A percentile compares a stretch with the other conserved stretches of the same genome.
phyloP scores from a whole-genome alignment of 352 stramenopile species.

The Globisporangium cederbergense region DNA sequence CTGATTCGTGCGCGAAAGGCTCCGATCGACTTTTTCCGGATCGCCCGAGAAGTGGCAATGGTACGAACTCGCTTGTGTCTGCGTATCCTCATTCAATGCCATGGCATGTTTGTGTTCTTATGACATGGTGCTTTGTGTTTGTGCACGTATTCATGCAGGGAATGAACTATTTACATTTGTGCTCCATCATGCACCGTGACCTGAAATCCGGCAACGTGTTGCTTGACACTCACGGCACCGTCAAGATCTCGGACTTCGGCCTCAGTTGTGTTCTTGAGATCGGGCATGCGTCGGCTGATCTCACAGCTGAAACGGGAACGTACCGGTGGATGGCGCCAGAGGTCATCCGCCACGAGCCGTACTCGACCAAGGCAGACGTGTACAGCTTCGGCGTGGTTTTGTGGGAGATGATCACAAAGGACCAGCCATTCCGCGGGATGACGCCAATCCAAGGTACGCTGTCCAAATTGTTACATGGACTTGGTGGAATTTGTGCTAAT shows the following conservation, averaged over 20 bases:
- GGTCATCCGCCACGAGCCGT: constrained; percentile 91
- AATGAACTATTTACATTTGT: constrained; percentile 94
- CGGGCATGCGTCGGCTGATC: constrained; percentile 54
- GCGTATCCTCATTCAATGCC: not conserved
- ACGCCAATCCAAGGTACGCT: constrained; percentile 77
- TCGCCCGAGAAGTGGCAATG: constrained; percentile 78
- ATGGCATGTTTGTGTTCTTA: not conserved
- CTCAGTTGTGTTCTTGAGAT: constrained; percentile 85
- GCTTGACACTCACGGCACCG: constrained; percentile 73
- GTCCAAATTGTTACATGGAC: not conserved
- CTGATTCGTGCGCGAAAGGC: constrained; percentile 66
- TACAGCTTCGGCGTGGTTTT: constrained; percentile 92
- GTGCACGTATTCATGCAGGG: constrained; percentile 32
- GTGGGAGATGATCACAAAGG: constrained; percentile 83
- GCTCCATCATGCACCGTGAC: constrained; percentile 94
- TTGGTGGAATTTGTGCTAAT: constrained; percentile 4
- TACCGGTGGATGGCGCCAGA: constrained; percentile 95
- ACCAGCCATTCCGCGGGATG: constrained; percentile 81
- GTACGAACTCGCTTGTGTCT: constrained; percentile 21
- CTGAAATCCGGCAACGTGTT: constrained; percentile 95
- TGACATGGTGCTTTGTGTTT: not conserved
- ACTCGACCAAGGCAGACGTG: constrained; percentile 94
- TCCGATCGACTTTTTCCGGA: constrained; percentile 78
- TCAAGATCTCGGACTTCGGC: constrained; percentile 89
- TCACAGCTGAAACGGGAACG: constrained; percentile 87